phyloP scores from a whole-genome alignment of 2,329 filamentous ascomycete species.

The Cryphonectria naterciae region DNA sequence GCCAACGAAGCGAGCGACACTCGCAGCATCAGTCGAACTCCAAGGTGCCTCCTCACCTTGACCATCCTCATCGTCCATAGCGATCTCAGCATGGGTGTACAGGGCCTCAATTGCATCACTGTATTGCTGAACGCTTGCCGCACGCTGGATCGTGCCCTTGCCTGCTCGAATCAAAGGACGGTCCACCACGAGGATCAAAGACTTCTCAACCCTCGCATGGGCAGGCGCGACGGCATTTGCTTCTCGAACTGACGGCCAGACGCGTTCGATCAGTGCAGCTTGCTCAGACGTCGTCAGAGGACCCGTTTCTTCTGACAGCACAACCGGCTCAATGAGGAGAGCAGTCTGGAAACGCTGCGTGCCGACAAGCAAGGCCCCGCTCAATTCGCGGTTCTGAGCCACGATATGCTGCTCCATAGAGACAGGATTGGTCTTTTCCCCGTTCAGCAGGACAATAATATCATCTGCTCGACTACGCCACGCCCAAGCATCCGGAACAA shows the following conservation, averaged over 20 bases:
- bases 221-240: slow-evolving; percentile 20
- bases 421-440: slow-evolving; percentile 37
- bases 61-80: not conserved
- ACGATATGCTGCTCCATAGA: slow-evolving; percentile 35
- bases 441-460: slow-evolving; percentile 39
- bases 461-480: slow-evolving; percentile 37
- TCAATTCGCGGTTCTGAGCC: slow-evolving; percentile 22
- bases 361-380: slow-evolving; percentile 9
- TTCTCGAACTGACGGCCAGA: slow-evolving; percentile 20
- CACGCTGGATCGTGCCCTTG: slow-evolving; percentile 18
- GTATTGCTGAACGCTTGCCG: slow-evolving; percentile 26
- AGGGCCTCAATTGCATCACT: slow-evolving; percentile 12
- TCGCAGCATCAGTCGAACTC: not conserved
- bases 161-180: slow-evolving; percentile 36
- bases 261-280: slow-evolving; percentile 25
- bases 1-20: slow-evolving; percentile 5
- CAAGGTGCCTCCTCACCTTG: slow-evolving; percentile 5
- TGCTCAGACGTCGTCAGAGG: slow-evolving; percentile 37
- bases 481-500: slow-evolving; percentile 44
- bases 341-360: slow-evolving; percentile 6
- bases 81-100: not conserved
- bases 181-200: slow-evolving; percentile 44
- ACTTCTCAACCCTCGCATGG: slow-evolving; percentile 39
- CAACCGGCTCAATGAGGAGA: slow-evolving; percentile 45
- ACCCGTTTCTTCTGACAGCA: not conserved